Percentiles rank a stretch among this genome's conserved stretches.
phyloP scores from a whole-genome alignment of 805 yeast genomes.

The Hanseniaspora lachancei region DNA sequence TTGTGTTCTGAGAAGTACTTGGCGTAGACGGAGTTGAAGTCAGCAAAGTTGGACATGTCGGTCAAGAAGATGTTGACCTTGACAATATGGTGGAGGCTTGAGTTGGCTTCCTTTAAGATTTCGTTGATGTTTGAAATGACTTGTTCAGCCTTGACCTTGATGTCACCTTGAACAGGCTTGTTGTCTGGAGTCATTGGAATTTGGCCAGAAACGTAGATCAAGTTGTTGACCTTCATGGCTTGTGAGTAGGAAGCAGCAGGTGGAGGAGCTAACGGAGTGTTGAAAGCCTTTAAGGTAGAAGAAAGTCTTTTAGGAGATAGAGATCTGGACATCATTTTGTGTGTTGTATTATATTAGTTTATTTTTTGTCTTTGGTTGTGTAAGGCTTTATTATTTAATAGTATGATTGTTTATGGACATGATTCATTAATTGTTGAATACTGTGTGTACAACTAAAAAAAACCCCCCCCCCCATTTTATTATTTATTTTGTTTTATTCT shows the following conservation, averaged over 20 bases:
- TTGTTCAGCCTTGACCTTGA: conserved; percentile 68
- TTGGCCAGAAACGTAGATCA: conserved; percentile 88
- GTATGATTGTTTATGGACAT: too few species aligned
- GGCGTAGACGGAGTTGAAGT: conserved; percentile 74
- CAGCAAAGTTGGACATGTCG: conserved; percentile 76
- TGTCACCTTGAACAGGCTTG: conserved; percentile 62
- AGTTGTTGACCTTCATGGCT: conserved; percentile 81
- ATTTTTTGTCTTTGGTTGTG: background rate
- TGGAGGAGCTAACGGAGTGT: conserved; percentile 74
- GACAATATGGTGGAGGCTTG: conserved; percentile 69
- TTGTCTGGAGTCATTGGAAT: conserved; percentile 79
- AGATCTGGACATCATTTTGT: conserved; percentile 12
- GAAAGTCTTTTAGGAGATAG: conserved; percentile 15
- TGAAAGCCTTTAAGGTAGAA: conserved; percentile 34
- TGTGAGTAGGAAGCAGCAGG: conserved; percentile 96
- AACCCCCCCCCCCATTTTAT: too few species aligned
- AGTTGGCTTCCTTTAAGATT: conserved; percentile 74
- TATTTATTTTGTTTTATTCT: too few species aligned
- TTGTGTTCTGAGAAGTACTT: conserved; percentile 61
- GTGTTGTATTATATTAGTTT: background rate
- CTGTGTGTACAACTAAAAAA: too few species aligned
- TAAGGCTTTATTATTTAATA: too few species aligned
- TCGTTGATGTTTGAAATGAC: conserved; percentile 52
- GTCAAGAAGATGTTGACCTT: conserved; percentile 81
- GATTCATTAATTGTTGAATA: too few species aligned